phyloP scores from a whole-genome alignment of 2,329 filamentous ascomycete species.

The Alternaria infectoria region DNA sequence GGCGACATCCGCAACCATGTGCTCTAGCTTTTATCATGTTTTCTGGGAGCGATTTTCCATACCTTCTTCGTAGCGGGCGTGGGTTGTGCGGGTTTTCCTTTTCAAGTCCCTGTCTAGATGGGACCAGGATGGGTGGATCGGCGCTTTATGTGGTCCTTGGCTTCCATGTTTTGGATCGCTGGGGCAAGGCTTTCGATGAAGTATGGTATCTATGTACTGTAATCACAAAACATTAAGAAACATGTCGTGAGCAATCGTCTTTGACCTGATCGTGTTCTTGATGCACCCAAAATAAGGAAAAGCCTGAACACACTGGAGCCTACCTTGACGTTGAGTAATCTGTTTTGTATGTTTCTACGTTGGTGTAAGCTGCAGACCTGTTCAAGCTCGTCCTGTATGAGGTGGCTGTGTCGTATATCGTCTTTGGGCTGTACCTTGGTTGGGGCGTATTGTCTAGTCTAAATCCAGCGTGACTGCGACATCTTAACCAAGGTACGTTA shows the following conservation, averaged over 20 bases:
- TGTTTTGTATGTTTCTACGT: background rate
- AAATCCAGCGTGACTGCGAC: background rate
- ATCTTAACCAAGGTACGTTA: background rate
- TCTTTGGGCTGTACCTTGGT: background rate
- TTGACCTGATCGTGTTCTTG: background rate
- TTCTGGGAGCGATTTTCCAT: conserved; percentile 10
- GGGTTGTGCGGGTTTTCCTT: conserved; percentile 23
- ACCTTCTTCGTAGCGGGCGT: conserved; percentile 37
- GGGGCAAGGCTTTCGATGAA: background rate
- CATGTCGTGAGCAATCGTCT: background rate
- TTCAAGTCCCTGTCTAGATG: conserved; percentile 6
- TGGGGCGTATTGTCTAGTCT: background rate
- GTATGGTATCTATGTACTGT: conserved; percentile 2
- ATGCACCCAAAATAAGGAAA: background rate
- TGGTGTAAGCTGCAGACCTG: background rate
- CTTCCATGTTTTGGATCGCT: conserved; percentile 2
- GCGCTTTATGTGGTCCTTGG: conserved; percentile 7
- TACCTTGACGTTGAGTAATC: background rate
- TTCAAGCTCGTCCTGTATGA: background rate
- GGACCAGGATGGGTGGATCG: background rate
- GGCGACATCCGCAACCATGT: conserved; percentile 3
- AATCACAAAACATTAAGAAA: conserved; percentile 1
- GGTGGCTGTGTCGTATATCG: background rate
- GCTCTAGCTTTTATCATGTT: conserved; percentile 19
- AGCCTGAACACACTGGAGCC: background rate